Evolutionary conservation across 148 eudicot species (phyloP).

Genomic region (Limonium bicolor): DNA sequence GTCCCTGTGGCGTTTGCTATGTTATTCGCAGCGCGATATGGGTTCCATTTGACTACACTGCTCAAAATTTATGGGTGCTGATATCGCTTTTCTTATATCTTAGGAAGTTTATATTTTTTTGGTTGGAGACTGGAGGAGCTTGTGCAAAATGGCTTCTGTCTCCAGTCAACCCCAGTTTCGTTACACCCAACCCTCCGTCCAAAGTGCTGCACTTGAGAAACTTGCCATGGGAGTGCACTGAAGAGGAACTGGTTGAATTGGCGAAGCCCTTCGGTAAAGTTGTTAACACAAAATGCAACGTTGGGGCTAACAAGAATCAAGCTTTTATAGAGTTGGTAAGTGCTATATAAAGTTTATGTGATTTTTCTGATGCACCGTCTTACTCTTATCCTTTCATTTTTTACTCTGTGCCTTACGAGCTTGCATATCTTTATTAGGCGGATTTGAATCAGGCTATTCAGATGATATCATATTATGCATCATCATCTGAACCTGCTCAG

Average conservation of each 20-base stretch:
- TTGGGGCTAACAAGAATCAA: conserved; percentile 94
- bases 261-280: conserved; percentile 96
- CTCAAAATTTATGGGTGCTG: no score
- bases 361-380: neutral
- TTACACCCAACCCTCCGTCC: conserved; percentile 93
- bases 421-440: no score
- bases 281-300: conserved; percentile 98
- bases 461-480: conserved; percentile 96
- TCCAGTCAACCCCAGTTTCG: conserved; percentile 97
- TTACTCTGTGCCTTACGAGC: no score
- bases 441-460: conserved; percentile 94
- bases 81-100: no score
- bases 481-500: conserved; percentile 97
- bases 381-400: neutral
- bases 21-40: no score
- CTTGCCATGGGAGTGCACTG: conserved; percentile 96
- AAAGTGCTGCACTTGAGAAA: conserved; percentile 98
- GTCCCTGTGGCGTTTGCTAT: no score
- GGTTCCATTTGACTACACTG: no score
- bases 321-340: conserved; percentile 98
- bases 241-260: conserved; percentile 82
- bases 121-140: no score
- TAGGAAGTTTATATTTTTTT: no score
- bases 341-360: neutral
- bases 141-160: conserved; percentile 87